These are phyloP conservation scores for Fraxinus nigra DNA, from an alignment of 305 asterid genomes.

Conservation along the genomic window DNA sequence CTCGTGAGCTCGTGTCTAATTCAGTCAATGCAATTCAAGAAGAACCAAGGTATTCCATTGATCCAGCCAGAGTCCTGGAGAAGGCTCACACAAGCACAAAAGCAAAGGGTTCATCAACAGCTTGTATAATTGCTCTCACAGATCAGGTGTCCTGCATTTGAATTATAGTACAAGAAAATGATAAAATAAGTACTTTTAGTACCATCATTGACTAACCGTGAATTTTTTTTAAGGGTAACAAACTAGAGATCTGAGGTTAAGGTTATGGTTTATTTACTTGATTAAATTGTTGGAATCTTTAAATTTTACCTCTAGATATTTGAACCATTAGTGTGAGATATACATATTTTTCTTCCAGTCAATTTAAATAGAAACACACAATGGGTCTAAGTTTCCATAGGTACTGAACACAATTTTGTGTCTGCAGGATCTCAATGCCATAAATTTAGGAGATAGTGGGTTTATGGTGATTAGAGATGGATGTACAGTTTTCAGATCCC, in stretches of 20 bases:
- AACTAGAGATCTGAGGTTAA: neutral
- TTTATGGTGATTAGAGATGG: slow-evolving; percentile 95
- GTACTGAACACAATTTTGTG: no score
- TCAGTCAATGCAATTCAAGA: slow-evolving; percentile 79
- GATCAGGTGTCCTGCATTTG: slow-evolving; percentile 51
- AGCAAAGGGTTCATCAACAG: slow-evolving; percentile 94
- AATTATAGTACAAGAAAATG: neutral
- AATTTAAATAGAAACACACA: no score
- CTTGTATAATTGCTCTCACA: slow-evolving; percentile 89
- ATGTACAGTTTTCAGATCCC: slow-evolving; percentile 83
- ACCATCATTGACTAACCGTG: neutral
- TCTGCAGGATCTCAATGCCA: slow-evolving; percentile 80
- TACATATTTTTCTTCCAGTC: neutral
- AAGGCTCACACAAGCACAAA: slow-evolving; percentile 77
- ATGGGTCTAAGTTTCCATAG: neutral
- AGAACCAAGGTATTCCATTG: slow-evolving; percentile 81
- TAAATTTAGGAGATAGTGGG: slow-evolving; percentile 96
- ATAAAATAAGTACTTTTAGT: neutral
- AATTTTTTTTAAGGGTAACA: neutral
- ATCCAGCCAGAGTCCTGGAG: slow-evolving; percentile 88
- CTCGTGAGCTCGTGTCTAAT: slow-evolving; percentile 92
- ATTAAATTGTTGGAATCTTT: slow-evolving; percentile 2
- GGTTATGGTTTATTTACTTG: neutral
- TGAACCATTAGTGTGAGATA: neutral
- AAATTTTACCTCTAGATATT: slow-evolving; percentile 5